Conservation (phyloP, 1,139 yeast genomes). For the Hyphopichia burtonii region DNA sequence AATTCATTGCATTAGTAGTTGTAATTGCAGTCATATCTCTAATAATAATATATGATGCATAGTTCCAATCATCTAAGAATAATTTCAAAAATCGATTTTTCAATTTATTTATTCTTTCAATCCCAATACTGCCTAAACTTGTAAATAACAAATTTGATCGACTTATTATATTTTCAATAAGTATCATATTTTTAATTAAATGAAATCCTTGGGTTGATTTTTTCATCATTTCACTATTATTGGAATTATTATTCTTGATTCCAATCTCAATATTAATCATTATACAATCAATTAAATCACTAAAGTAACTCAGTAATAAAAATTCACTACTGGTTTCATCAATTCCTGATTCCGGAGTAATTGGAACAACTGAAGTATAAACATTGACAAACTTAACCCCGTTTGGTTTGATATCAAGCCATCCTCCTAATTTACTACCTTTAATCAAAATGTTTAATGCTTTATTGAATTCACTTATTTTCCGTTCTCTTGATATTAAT, state of each 20-base stretch:
- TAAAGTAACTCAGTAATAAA: conserved; percentile 60
- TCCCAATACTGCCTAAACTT: conserved; percentile 64
- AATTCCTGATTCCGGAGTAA: conserved; percentile 18
- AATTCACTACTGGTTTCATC: conserved; percentile 44
- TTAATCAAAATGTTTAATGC: conserved; percentile 55
- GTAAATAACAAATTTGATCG: conserved; percentile 52
- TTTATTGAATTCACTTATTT: conserved; percentile 60
- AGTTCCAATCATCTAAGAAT: conserved; percentile 83
- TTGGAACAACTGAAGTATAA: conserved; percentile 48
- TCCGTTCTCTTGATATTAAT: conserved; percentile 58
- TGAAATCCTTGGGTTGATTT: conserved; percentile 67
- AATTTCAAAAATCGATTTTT: conserved; percentile 74
- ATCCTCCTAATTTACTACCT: conserved; percentile 56
- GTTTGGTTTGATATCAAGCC: conserved; percentile 62
- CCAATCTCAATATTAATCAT: conserved; percentile 57
- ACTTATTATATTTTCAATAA: conserved; percentile 72
- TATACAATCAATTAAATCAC: conserved; percentile 76
- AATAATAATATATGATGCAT: conserved; percentile 70
- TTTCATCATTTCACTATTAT: conserved; percentile 20
- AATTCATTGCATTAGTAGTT: conserved; percentile 26
- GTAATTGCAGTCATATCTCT: conserved; percentile 64
- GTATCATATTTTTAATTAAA: conserved; percentile 66
- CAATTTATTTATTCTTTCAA: conserved; percentile 63
- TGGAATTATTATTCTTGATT: conserved; percentile 38
- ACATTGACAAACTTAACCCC: conserved; percentile 48